Conservation (phyloP, 176 grass and related monocot genomes). For the Echinochloa phyllopogon region DNA sequence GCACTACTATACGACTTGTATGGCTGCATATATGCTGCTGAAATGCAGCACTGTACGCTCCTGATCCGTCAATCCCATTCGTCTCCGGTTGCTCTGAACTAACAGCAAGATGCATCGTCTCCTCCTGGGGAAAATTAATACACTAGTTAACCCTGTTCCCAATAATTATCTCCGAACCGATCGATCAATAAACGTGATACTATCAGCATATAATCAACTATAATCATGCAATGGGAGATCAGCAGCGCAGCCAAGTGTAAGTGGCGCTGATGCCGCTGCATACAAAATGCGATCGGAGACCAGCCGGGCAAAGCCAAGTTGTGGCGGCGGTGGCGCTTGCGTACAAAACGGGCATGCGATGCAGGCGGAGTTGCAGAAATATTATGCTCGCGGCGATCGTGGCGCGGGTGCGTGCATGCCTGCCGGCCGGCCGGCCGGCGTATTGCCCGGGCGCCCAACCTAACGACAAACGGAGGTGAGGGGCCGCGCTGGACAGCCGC, state of each 20-base stretch:
- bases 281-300: neutral
- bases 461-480: neutral
- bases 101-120: neutral
- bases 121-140: neutral
- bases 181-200: neutral
- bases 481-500: constrained; percentile 27
- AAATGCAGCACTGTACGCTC: neutral
- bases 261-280: neutral
- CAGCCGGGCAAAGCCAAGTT: neutral
- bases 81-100: neutral
- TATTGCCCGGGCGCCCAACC: constrained; percentile 36
- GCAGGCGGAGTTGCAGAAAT: neutral
- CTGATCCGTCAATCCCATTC: neutral
- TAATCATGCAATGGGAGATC: neutral
- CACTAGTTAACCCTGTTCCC: too few species aligned
- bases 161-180: neutral
- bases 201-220: neutral
- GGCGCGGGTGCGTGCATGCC: constrained; percentile 17
- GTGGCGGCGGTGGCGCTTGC: neutral
- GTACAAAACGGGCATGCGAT: neutral
- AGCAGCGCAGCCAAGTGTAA: neutral
- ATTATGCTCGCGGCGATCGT: neutral
- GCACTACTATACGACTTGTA: neutral
- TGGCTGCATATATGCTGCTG: neutral
- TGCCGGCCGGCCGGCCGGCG: neutral